Evolutionary conservation across 2,329 filamentous ascomycete species (phyloP).

Genomic region (Talaromyces piceae): DNA sequence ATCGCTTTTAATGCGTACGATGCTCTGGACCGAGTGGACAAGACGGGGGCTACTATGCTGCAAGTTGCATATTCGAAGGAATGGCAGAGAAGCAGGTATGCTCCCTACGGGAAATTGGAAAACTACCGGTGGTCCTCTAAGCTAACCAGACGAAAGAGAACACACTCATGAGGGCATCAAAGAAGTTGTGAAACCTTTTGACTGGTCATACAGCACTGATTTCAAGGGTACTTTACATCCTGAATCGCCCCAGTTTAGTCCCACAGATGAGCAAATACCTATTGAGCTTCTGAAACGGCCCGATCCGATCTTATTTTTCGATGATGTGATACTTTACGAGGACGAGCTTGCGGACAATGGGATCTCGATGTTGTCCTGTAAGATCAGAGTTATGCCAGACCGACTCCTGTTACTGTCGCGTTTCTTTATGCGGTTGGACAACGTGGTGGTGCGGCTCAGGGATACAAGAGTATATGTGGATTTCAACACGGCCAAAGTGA

Average conservation of each 20-base stretch:
- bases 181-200: constrained; percentile 90
- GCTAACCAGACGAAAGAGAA: constrained; percentile 46
- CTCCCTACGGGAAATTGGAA: neutral
- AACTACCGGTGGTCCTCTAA: neutral
- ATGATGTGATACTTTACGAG: constrained; percentile 93
- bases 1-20: constrained; percentile 78
- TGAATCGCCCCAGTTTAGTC: constrained; percentile 32
- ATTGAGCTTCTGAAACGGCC: constrained; percentile 78
- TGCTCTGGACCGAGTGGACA: constrained; percentile 85
- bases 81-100: constrained; percentile 65
- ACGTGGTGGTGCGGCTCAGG: constrained; percentile 76
- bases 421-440: constrained; percentile 88
- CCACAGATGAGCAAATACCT: constrained; percentile 58
- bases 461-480: constrained; percentile 92
- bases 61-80: constrained; percentile 87
- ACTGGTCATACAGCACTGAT: constrained; percentile 93
- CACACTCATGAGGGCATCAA: constrained; percentile 79
- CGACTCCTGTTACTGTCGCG: constrained; percentile 76
- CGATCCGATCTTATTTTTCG: constrained; percentile 93
- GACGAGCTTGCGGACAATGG: constrained; percentile 98
- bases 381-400: constrained; percentile 86
- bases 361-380: constrained; percentile 81
- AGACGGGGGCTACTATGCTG: constrained; percentile 83
- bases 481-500: constrained; percentile 68
- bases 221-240: constrained; percentile 65